A percentile compares a stretch with the other conserved stretches of the same genome.
Conservation (phyloP, 1,139 yeast species). For the Blastobotrys malaysiensis region DNA sequence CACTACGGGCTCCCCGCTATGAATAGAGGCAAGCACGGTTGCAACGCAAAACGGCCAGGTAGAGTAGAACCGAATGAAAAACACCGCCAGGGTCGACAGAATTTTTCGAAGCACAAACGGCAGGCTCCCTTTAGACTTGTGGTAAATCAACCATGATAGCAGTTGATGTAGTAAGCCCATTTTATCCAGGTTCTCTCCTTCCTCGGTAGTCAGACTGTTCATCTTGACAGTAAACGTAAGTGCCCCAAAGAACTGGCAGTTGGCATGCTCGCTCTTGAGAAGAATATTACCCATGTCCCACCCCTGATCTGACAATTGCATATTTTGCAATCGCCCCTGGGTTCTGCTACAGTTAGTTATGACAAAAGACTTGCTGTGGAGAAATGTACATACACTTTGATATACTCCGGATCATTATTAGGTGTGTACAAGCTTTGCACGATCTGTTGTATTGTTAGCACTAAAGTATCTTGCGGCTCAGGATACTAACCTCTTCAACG, state of each 20-base stretch:
- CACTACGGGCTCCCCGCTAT: constrained; percentile 6
- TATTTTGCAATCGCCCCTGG: constrained; percentile 44
- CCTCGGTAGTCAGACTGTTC: constrained; percentile 26
- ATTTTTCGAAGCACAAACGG: constrained; percentile 33
- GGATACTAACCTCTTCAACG: constrained; percentile 10
- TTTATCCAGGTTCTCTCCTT: constrained; percentile 10
- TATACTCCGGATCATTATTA: constrained; percentile 17
- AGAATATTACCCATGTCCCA: constrained; percentile 44
- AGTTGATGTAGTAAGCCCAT: constrained; percentile 24
- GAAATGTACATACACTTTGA: constrained; percentile 16
- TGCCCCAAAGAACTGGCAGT: constrained; percentile 58
- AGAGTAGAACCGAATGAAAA: constrained; percentile 30
- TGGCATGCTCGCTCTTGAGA: constrained; percentile 36
- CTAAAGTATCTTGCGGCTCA: background rate
- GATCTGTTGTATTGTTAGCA: constrained; percentile 10
- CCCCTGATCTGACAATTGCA: constrained; percentile 48
- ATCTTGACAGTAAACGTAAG: constrained; percentile 50
- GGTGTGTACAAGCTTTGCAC: constrained; percentile 22
- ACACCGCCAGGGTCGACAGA: constrained; percentile 28
- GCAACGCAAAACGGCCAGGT: constrained; percentile 29
- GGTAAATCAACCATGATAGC: constrained; percentile 24
- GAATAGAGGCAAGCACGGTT: constrained; percentile 14
- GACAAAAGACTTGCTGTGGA: background rate
- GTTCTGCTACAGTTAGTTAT: constrained; percentile 21
- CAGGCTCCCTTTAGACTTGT: constrained; percentile 16